phyloP scores from a whole-genome alignment of 176 grass and related monocot genomes.

The sorghum (Sorghum bicolor) region Sorghum_bicolor_NCBIv3 NC_012872.2:15201501-15202000 shows the following conservation, averaged over 20 bases:
- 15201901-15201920: too few species aligned
- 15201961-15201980: background rate
- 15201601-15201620: background rate
- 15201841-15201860: background rate
- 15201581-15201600: background rate
- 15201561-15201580: background rate
- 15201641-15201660: background rate
- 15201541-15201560: slow-evolving; percentile 19
- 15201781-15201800: background rate
- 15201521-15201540: background rate
- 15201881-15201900: background rate
- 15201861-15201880: background rate
- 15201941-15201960: too few species aligned
- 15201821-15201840: background rate
- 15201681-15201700: background rate
- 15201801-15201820: background rate
- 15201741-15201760: background rate
- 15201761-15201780: background rate
- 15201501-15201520: background rate
- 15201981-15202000: background rate
- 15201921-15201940: too few species aligned
- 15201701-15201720: background rate
- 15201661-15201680: background rate
- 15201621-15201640: background rate
- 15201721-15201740: background rate